Conservation (phyloP, 768 basidiomycete genomes). For the Boletus coccyginus region DNA sequence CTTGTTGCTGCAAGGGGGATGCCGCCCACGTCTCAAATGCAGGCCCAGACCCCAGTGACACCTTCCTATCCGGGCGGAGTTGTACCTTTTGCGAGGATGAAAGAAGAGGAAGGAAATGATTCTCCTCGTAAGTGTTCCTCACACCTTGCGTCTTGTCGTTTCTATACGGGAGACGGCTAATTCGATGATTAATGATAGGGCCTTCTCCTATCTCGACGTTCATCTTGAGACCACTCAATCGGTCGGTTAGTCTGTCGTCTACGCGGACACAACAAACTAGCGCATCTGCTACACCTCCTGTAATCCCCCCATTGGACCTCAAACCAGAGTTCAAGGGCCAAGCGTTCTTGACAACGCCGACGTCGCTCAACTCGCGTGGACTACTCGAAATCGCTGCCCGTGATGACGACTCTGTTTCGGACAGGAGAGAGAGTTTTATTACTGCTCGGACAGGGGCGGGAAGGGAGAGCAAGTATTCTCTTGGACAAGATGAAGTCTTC, state of each 20-base stretch:
- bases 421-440: constrained; percentile 57
- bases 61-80: constrained; percentile 21
- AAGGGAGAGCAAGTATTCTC: constrained; percentile 32
- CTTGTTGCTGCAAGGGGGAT: constrained; percentile 16
- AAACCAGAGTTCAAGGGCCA: constrained; percentile 48
- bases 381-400: constrained; percentile 25
- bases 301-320: constrained; percentile 59
- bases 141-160: not conserved
- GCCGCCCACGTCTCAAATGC: constrained; percentile 11
- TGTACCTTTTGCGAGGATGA: constrained; percentile 23
- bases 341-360: constrained; percentile 29
- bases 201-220: constrained; percentile 57
- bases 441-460: constrained; percentile 38
- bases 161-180: constrained; percentile 2
- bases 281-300: constrained; percentile 40
- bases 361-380: constrained; percentile 22
- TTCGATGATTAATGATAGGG: constrained; percentile 27
- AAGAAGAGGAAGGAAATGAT: constrained; percentile 29
- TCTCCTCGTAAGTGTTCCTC: constrained; percentile 40
- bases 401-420: constrained; percentile 43
- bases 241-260: constrained; percentile 63
- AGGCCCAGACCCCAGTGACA: constrained; percentile 20
- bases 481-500: constrained; percentile 26
- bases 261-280: constrained; percentile 55
- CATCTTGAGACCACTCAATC: constrained; percentile 61